A percentile compares a stretch with the other conserved stretches of the same genome.
These are phyloP conservation scores for Dothistroma septosporum DNA, from an alignment of 2,329 filamentous ascomycete species.

Conservation along the genomic window DNA sequence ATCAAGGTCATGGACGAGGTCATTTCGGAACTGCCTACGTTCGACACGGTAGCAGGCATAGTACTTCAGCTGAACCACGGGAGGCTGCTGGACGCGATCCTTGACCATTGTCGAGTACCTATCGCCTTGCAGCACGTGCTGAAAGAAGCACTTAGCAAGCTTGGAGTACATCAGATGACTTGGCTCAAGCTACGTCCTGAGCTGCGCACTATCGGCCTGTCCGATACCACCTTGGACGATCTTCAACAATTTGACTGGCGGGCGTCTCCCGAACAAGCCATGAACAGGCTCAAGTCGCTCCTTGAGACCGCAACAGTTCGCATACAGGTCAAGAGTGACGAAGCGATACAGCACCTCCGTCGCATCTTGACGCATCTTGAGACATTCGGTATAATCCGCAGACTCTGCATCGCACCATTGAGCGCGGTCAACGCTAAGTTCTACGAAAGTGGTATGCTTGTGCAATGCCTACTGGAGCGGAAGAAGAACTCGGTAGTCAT, in stretches of 20 bases:
- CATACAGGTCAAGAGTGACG: slow-evolving; percentile 25
- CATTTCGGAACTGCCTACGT: slow-evolving; percentile 63
- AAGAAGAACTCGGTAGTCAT: slow-evolving; percentile 69
- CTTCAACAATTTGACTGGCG: slow-evolving; percentile 87
- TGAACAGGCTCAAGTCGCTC: slow-evolving; percentile 57
- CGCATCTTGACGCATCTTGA: slow-evolving; percentile 73
- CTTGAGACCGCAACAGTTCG: slow-evolving; percentile 47
- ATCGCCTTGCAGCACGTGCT: slow-evolving; percentile 63
- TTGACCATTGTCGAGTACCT: slow-evolving; percentile 82
- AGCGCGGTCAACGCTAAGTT: slow-evolving; percentile 89
- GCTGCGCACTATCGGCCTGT: slow-evolving; percentile 75
- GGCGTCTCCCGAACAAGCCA: slow-evolving; percentile 68
- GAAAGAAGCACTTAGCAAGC: slow-evolving; percentile 78
- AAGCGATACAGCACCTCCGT: slow-evolving; percentile 63
- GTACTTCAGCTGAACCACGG: slow-evolving; percentile 90
- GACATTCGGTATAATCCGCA: slow-evolving; percentile 68
- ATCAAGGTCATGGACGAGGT: slow-evolving; percentile 95
- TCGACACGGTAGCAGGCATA: slow-evolving; percentile 64
- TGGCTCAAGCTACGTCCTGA: slow-evolving; percentile 82
- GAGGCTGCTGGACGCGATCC: slow-evolving; percentile 78
- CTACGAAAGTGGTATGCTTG: slow-evolving; percentile 78
- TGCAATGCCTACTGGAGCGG: slow-evolving; percentile 83
- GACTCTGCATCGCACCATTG: slow-evolving; percentile 79
- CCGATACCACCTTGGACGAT: slow-evolving; percentile 86
- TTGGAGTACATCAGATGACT: slow-evolving; percentile 74